Conservation (phyloP, 148 eudicot genomes). For the Euryodendron excelsum region DNA sequence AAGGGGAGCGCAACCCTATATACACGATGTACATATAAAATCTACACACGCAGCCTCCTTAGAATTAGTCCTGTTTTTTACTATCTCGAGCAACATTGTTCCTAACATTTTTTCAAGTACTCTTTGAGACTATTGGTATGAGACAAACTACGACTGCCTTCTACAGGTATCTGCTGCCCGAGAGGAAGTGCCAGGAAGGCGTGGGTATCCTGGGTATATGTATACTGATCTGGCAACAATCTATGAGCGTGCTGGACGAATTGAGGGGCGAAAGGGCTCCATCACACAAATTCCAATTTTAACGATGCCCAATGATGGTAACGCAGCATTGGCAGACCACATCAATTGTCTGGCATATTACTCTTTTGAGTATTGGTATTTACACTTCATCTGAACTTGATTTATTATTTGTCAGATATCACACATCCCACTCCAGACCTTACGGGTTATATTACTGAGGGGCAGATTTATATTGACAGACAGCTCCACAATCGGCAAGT, state of each 20-base stretch:
- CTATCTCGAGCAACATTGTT: not conserved
- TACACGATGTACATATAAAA: too few relatives aligned
- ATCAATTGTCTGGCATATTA: not conserved
- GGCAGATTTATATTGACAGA: conserved; percentile 96
- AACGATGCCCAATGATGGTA: conserved; percentile 99
- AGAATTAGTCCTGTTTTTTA: not conserved
- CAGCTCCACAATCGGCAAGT: conserved; percentile 97
- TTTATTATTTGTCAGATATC: conserved; percentile 61
- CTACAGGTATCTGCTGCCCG: conserved; percentile 96
- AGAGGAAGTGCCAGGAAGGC: conserved; percentile 99
- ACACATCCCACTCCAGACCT: conserved; percentile 99
- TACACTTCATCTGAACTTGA: conserved; percentile 9
- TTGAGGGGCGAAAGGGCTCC: conserved; percentile 95
- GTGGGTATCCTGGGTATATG: conserved; percentile 99
- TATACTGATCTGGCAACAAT: conserved; percentile 99
- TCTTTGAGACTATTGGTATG: not conserved
- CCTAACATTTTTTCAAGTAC: not conserved
- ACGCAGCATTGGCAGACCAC: not conserved
- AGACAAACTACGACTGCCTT: conserved; percentile 9
- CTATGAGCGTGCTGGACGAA: conserved; percentile 98
- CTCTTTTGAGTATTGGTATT: not conserved
- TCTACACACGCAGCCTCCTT: too few relatives aligned
- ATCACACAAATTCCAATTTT: conserved; percentile 96
- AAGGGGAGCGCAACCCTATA: too few relatives aligned
- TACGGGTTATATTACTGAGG: conserved; percentile 97